Conservation (phyloP, 257 asterid species). For the Nicotiana obtusifolia region DNA sequence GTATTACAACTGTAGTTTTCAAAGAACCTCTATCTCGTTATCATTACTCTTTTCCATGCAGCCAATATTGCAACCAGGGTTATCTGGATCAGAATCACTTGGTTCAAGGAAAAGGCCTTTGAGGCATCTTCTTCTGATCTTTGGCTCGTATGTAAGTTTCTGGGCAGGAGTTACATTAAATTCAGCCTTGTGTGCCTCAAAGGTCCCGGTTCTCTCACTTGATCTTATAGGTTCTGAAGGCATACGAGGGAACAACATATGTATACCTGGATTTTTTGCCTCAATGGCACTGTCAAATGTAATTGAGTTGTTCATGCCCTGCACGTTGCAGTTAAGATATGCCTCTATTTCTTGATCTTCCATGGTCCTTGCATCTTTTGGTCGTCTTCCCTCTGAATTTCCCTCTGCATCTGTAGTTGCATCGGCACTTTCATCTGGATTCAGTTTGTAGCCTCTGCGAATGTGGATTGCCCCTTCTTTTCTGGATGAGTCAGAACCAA, state of each 20-base stretch:
- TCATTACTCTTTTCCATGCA: conserved; percentile 29
- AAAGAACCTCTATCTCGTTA: conserved; percentile 22
- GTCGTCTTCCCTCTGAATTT: conserved; percentile 17
- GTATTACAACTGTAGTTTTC: conserved; percentile 7
- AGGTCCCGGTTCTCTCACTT: conserved; percentile 1
- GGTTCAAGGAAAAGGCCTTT: conserved; percentile 63
- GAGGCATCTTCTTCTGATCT: conserved; percentile 71
- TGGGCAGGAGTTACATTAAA: conserved; percentile 31
- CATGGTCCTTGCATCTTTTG: conserved; percentile 17
- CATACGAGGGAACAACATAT: conserved; percentile 27
- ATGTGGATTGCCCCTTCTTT: conserved; percentile 46
- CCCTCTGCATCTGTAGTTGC: conserved; percentile 48
- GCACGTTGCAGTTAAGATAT: conserved; percentile 67
- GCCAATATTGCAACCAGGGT: conserved; percentile 61
- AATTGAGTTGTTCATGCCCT: conserved; percentile 75
- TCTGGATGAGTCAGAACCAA: conserved; percentile 45
- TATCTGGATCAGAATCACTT: conserved; percentile 61
- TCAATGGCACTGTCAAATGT: conserved; percentile 50
- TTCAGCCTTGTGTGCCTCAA: conserved; percentile 43
- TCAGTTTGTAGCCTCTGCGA: conserved; percentile 64
- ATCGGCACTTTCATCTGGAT: conserved; percentile 36
- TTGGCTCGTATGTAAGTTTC: conserved; percentile 51
- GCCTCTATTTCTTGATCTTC: conserved; percentile 45
- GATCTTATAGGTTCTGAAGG: conserved; percentile 29
- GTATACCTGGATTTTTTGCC: conserved; percentile 71